phyloP scores from a whole-genome alignment of 306 rosid genomes.

The Datisca glomerata region DNA sequence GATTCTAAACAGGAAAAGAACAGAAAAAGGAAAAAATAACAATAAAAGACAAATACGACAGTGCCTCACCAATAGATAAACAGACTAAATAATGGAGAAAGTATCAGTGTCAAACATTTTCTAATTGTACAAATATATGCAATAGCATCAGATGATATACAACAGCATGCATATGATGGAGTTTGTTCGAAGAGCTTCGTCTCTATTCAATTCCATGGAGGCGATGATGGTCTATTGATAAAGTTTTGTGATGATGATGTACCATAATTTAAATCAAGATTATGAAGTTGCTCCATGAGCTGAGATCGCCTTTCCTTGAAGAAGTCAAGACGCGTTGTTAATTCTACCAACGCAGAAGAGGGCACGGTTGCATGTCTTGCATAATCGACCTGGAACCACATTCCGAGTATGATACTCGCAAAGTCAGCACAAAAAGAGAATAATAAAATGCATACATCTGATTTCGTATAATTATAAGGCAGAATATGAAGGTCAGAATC shows the following conservation, averaged over 20 bases:
- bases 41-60: too few relatives aligned
- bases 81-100: too few relatives aligned
- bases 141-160: slow-evolving; percentile 7
- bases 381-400: slow-evolving; percentile 48
- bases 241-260: slow-evolving; percentile 61
- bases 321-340: slow-evolving; percentile 94
- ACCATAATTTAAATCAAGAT: slow-evolving; percentile 89
- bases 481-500: too few relatives aligned
- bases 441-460: too few relatives aligned
- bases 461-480: too few relatives aligned
- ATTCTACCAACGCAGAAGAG: slow-evolving; percentile 81
- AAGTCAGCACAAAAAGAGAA: too few relatives aligned
- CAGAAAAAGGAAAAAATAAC: too few relatives aligned
- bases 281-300: slow-evolving; percentile 98
- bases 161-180: slow-evolving; percentile 4
- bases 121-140: too few relatives aligned
- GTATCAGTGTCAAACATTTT: too few relatives aligned
- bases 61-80: too few relatives aligned
- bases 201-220: slow-evolving; percentile 58
- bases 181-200: too few relatives aligned
- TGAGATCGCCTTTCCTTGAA: slow-evolving; percentile 98
- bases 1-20: too few relatives aligned
- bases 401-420: neutral
- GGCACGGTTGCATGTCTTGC: slow-evolving; percentile 70
- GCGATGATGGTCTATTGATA: slow-evolving; percentile 69